Evolutionary conservation across 2,329 filamentous ascomycete genomes (phyloP).

Genomic region (Biscogniauxia mediterranea): DNA sequence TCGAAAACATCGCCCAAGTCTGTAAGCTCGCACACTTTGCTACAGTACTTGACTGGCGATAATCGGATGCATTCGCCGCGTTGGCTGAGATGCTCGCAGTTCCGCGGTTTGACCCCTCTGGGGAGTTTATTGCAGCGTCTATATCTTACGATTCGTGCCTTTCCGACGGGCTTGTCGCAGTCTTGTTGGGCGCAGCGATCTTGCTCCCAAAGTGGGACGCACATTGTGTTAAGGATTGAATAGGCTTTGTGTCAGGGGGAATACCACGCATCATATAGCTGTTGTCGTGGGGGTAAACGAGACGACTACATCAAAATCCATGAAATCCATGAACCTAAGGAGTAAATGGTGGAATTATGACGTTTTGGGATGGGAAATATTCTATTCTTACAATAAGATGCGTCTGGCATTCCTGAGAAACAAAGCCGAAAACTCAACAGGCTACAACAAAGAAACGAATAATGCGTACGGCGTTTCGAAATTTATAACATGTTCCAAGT

Average conservation of each 20-base stretch:
- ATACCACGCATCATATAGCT: not conserved
- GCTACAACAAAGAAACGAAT: too few species aligned
- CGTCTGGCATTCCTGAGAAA: not conserved
- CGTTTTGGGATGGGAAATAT: not conserved
- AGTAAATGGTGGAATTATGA: not conserved
- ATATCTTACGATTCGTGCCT: not conserved
- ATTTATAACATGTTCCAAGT: too few species aligned
- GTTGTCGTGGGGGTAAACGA: not conserved
- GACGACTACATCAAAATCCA: not conserved
- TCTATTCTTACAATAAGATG: not conserved
- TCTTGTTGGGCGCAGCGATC: not conserved
- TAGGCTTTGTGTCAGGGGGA: not conserved
- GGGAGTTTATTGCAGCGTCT: not conserved
- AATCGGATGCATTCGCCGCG: not conserved
- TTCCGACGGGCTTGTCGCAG: not conserved
- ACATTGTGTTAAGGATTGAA: not conserved
- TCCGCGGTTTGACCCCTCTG: not conserved
- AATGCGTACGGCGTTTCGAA: too few species aligned
- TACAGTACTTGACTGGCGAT: not conserved
- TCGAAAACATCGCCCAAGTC: not conserved
- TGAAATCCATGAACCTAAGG: not conserved
- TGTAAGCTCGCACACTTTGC: not conserved
- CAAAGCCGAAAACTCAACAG: not conserved
- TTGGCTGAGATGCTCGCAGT: not conserved
- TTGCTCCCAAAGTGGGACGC: constrained; percentile 1